Evolutionary conservation across 2,329 filamentous ascomycete genomes (phyloP), one percentile per base, ranked within the genome.

Genomic region (Magnaporthiopsis poae): DNA sequence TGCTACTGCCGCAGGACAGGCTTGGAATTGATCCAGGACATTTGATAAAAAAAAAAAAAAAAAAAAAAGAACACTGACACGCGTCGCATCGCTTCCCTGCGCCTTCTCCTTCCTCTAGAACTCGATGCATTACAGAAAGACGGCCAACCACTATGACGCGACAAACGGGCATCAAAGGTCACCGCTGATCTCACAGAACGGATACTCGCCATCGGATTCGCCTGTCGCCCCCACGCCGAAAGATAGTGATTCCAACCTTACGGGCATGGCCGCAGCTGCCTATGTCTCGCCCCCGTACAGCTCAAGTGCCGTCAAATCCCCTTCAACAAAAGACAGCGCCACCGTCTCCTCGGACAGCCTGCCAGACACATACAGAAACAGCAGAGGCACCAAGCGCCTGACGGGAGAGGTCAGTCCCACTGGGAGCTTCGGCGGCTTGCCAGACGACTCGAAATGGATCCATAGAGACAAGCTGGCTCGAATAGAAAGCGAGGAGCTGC

Each of bases 381-480:
- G 62, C 29, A 62, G 46, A 56, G 46, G 46, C 21, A 56, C 46
- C 21, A 56, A 56, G 46, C 46, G 46, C n/a, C 21, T 56, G 18
- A 56, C 9, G 46, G 21, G 46, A 56, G 46, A 56, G 21, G 46
- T 9, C 21, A 56, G n/a, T 25, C n/a, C 46, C n/a, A 11, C 46
- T 21, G 46, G 46, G 21, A 25, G 18, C 46, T n/a, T 11, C 7
- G 46, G 46, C 2, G 8, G 0, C 46, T 25, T 56, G 46, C 21
- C 46, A 46, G 78, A 81, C 46, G 87, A 89, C 68, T 90, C 87
- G 39, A 89, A 91, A 75, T 95, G 91, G 91, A 94, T 95, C 71
- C 91, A 95, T 73, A 82, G 91, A 67, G 91, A 95, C 77, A 94
- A 94, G 77, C 79, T 95, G 68, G 90, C 90, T 66, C 86, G 86